Conservation (phyloP, 1,139 yeast species). For the Magnusiomyces tetraspermus region DNA sequence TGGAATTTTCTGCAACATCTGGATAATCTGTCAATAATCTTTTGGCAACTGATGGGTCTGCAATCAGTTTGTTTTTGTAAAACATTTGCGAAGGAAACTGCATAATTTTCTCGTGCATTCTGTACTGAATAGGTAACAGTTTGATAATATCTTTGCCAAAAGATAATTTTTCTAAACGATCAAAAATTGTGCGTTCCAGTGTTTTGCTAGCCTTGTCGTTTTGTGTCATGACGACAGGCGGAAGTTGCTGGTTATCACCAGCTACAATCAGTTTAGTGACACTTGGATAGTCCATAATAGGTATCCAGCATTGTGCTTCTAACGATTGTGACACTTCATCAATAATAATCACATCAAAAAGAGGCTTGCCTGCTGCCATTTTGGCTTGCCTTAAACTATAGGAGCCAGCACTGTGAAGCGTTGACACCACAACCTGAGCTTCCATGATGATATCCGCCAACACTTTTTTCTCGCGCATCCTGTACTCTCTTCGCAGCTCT, state of each 20-base stretch:
- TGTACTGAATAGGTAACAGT: conserved; percentile 66
- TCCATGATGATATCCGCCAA: conserved; percentile 48
- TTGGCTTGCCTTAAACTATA: conserved; percentile 43
- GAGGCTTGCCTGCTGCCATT: conserved; percentile 26
- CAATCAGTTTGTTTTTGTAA: conserved; percentile 54
- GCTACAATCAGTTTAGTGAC: conserved; percentile 50
- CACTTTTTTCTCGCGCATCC: conserved; percentile 55
- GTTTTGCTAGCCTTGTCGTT: conserved; percentile 31
- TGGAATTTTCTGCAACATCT: conserved; percentile 39
- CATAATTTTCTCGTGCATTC: conserved; percentile 80
- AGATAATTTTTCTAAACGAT: conserved; percentile 48
- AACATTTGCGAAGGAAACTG: conserved; percentile 60
- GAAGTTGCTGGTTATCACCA: conserved; percentile 72
- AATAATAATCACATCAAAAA: conserved; percentile 75
- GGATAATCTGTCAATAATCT: conserved; percentile 49
- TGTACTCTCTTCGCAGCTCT: conserved; percentile 57
- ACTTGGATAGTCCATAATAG: conserved; percentile 57
- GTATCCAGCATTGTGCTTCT: conserved; percentile 97
- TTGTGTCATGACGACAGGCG: conserved; percentile 37
- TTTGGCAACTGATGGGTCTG: conserved; percentile 50
- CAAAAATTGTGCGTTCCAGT: conserved; percentile 66
- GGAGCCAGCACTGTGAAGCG: conserved; percentile 83
- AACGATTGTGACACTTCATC: conserved; percentile 93
- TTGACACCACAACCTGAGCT: conserved; percentile 65
- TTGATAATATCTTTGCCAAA: conserved; percentile 44